Conservation (phyloP, 768 basidiomycete genomes). For the Trichaptum fuscoviolaceum region DNA sequence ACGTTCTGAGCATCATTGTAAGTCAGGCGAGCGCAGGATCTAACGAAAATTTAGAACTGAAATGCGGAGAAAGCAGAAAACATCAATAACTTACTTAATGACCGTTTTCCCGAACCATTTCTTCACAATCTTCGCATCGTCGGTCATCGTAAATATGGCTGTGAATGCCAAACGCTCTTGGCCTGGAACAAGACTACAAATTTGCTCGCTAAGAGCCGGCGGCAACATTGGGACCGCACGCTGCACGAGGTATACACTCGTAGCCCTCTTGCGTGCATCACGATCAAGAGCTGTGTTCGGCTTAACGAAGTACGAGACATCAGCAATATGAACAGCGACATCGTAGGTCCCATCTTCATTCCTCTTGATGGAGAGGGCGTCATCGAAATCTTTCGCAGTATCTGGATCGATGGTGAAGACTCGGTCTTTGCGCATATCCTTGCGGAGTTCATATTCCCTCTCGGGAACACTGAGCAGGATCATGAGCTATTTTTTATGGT, state of each 20-base stretch:
- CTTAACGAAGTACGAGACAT: slow-evolving; percentile 93
- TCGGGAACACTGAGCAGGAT: slow-evolving; percentile 66
- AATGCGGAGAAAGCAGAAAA: neutral
- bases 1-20: slow-evolving; percentile 79
- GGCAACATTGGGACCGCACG: slow-evolving; percentile 97
- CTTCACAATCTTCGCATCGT: slow-evolving; percentile 74
- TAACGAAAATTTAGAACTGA: slow-evolving; percentile 25
- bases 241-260: slow-evolving; percentile 95
- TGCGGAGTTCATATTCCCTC: slow-evolving; percentile 80
- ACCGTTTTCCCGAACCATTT: slow-evolving; percentile 95
- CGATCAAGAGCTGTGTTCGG: slow-evolving; percentile 96
- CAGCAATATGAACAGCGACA: slow-evolving; percentile 92
- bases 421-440: slow-evolving; percentile 79
- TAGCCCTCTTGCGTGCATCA: slow-evolving; percentile 95
- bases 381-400: slow-evolving; percentile 88
- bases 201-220: slow-evolving; percentile 83
- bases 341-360: slow-evolving; percentile 93
- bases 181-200: slow-evolving; percentile 87
- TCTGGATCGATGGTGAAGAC: slow-evolving; percentile 93
- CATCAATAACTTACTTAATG: slow-evolving; percentile 56
- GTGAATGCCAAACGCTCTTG: slow-evolving; percentile 91
- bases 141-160: slow-evolving; percentile 77
- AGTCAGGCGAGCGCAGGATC: slow-evolving; percentile 81
- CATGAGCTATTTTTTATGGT: slow-evolving; percentile 12
- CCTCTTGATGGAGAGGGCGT: slow-evolving; percentile 83